These are phyloP conservation scores for Leishmania turanica DNA, from an alignment of 208 protist genomes.

Conservation along the genomic window DNA sequence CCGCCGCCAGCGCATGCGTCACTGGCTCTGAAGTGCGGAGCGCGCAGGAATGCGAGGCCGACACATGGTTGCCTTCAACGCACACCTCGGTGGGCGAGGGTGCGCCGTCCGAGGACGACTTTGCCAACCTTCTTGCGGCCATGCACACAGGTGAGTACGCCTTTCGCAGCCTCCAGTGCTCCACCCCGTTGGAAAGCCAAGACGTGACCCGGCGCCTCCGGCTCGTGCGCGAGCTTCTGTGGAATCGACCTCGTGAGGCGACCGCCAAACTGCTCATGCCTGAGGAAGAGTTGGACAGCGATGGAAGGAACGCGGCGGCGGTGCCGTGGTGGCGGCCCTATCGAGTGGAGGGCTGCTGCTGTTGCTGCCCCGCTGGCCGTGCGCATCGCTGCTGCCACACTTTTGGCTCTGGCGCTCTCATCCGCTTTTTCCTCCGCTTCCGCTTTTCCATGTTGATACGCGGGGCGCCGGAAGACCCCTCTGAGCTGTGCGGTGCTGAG, in stretches of 20 bases:
- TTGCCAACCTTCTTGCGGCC: constrained; percentile 11
- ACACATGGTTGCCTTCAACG: background rate
- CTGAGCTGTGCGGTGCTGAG: constrained; percentile 18
- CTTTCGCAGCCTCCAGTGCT: constrained; percentile 31
- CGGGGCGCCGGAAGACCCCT: constrained; percentile 25
- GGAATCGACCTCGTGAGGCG: constrained; percentile 51
- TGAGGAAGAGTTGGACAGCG: background rate
- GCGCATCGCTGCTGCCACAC: constrained; percentile 41
- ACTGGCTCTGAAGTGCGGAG: background rate
- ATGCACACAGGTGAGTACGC: constrained; percentile 14
- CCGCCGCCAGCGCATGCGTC: background rate
- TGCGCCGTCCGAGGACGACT: constrained; percentile 6
- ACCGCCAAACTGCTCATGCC: background rate
- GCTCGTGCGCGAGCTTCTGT: constrained; percentile 74
- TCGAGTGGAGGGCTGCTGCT: constrained; percentile 46
- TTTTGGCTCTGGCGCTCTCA: constrained; percentile 51
- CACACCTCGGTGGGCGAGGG: background rate
- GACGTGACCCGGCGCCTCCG: constrained; percentile 30
- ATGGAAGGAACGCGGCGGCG: background rate
- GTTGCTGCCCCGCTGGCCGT: constrained; percentile 28
- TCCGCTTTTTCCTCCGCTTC: constrained; percentile 59
- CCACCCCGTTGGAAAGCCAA: constrained; percentile 13
- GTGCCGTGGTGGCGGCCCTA: constrained; percentile 28
- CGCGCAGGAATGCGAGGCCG: background rate
- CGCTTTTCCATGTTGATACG: constrained; percentile 61